phyloP scores from a whole-genome alignment of 2,329 filamentous ascomycete species.

The Colletotrichum costaricense region DNA sequence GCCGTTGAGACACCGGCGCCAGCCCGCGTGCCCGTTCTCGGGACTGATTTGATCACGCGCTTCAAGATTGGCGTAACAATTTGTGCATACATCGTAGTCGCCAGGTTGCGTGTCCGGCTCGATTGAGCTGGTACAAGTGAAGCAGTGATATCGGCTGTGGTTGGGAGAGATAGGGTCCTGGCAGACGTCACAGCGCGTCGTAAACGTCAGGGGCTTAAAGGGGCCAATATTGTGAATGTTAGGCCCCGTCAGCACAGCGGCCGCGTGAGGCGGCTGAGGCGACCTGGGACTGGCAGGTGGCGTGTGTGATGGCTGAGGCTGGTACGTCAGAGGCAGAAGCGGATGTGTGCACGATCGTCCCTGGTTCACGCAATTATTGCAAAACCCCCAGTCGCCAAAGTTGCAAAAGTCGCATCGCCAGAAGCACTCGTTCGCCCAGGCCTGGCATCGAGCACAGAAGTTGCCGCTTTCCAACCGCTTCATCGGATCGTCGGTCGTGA shows the following conservation, averaged over 20 bases:
- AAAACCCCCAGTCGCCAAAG: constrained; percentile 95
- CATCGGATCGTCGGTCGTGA: constrained; percentile 75
- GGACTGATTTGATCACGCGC: constrained; percentile 72
- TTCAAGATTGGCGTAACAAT: constrained; percentile 80
- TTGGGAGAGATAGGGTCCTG: constrained; percentile 76
- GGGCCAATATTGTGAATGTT: constrained; percentile 59
- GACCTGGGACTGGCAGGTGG: constrained; percentile 56
- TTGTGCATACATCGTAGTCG: constrained; percentile 87
- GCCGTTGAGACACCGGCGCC: constrained; percentile 82
- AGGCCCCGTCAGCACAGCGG: constrained; percentile 60
- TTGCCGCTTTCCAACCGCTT: constrained; percentile 80
- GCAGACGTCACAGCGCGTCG: constrained; percentile 83
- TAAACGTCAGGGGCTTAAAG: constrained; percentile 78
- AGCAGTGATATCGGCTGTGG: constrained; percentile 83
- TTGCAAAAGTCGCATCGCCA: constrained; percentile 93
- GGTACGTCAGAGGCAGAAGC: constrained; percentile 79
- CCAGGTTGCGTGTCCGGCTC: constrained; percentile 63
- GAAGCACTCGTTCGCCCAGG: constrained; percentile 83
- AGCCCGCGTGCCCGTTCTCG: constrained; percentile 83
- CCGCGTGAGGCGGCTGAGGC: constrained; percentile 56
- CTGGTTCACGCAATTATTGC: constrained; percentile 86
- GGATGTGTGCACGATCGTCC: constrained; percentile 85
- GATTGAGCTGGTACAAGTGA: constrained; percentile 71
- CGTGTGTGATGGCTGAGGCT: constrained; percentile 48
- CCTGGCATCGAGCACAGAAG: constrained; percentile 83